Conservation (phyloP, 768 basidiomycete species). For the Suillus cothurnatus region DNA sequence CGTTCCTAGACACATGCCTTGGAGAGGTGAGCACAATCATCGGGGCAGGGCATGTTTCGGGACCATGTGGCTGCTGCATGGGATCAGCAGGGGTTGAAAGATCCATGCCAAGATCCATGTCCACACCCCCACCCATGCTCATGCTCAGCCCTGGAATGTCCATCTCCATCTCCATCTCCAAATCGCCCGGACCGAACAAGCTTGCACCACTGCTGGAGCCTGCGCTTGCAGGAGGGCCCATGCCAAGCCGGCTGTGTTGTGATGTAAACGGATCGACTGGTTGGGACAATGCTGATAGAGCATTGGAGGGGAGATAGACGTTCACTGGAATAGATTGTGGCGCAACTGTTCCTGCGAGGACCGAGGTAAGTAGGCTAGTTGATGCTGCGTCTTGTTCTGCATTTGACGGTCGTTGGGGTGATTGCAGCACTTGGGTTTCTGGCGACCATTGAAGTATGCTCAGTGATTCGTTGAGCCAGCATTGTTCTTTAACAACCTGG, state of each 20-base stretch:
- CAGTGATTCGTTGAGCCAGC: slow-evolving; percentile 81
- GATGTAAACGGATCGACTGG: slow-evolving; percentile 12
- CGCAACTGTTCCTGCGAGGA: slow-evolving; percentile 56
- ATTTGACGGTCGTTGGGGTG: background rate
- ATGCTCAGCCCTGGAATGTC: slow-evolving; percentile 37
- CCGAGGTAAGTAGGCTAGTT: slow-evolving; percentile 60
- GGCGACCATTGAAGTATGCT: slow-evolving; percentile 61
- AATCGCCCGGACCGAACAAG: slow-evolving; percentile 34
- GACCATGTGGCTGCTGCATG: background rate
- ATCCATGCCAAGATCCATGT: slow-evolving; percentile 31
- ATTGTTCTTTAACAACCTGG: slow-evolving; percentile 79
- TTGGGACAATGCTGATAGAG: slow-evolving; percentile 24
- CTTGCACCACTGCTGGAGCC: slow-evolving; percentile 27
- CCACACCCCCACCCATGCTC: slow-evolving; percentile 35
- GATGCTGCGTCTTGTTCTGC: slow-evolving; percentile 38
- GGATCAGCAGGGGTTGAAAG: slow-evolving; percentile 19
- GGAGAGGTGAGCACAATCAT: slow-evolving; percentile 69
- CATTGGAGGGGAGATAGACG: slow-evolving; percentile 54
- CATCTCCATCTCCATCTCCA: slow-evolving; percentile 39
- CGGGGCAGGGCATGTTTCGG: slow-evolving; percentile 39
- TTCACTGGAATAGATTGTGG: slow-evolving; percentile 64
- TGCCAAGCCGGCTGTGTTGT: slow-evolving; percentile 26
- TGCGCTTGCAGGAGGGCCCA: slow-evolving; percentile 24
- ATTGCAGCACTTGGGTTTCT: slow-evolving; percentile 35
- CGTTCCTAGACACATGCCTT: slow-evolving; percentile 62